phyloP scores from a whole-genome alignment of 2,329 filamentous ascomycete species.

The Mycogone perniciosa region DNA sequence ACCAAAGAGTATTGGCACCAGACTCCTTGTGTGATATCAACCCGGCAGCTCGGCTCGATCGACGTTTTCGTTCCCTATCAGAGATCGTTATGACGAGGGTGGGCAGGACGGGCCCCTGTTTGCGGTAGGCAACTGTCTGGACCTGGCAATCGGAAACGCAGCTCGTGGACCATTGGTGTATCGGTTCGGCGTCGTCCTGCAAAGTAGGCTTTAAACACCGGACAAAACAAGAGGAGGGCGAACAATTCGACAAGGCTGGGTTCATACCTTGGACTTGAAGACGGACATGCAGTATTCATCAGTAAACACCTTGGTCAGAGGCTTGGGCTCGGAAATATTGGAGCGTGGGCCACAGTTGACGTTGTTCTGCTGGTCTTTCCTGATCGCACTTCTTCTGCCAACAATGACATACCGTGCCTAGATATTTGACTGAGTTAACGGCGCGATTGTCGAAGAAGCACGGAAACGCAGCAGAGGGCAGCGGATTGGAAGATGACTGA shows the following conservation, averaged over 20 bases:
- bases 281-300: constrained; percentile 46
- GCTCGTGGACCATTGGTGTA: constrained; percentile 47
- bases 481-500: constrained; percentile 21
- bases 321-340: constrained; percentile 32
- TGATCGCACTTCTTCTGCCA: constrained; percentile 30
- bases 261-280: constrained; percentile 49
- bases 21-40: constrained; percentile 48
- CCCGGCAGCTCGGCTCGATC: constrained; percentile 56
- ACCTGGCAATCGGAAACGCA: constrained; percentile 52
- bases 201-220: constrained; percentile 10
- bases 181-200: constrained; percentile 46
- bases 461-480: constrained; percentile 7
- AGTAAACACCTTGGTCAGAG: constrained; percentile 25
- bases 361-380: constrained; percentile 31
- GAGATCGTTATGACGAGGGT: constrained; percentile 54
- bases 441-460: not conserved
- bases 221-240: constrained; percentile 12
- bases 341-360: constrained; percentile 33
- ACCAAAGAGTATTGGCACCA: constrained; percentile 45
- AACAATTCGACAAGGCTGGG: not conserved
- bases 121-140: constrained; percentile 54
- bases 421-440: constrained; percentile 30
- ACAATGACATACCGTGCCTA: constrained; percentile 50
- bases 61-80: constrained; percentile 57
- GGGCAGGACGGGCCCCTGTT: constrained; percentile 52